phyloP scores from a whole-genome alignment of 2,329 filamentous ascomycete genomes.

The Claviceps sp. region DNA sequence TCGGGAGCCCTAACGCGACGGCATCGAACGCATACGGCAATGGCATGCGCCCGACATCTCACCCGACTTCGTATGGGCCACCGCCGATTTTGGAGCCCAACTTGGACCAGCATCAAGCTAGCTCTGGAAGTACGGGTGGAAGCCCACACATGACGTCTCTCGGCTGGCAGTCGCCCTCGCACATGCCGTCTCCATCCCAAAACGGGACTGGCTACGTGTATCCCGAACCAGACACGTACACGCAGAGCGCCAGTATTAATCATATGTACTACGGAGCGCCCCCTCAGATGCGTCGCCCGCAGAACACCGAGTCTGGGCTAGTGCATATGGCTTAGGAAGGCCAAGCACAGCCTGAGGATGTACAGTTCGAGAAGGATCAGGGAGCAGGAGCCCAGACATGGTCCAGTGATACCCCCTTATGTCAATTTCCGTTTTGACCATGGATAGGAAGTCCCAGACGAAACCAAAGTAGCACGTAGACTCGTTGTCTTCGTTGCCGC shows the following conservation, averaged over 20 bases:
- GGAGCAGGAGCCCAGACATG: not conserved
- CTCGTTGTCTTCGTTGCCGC: not conserved
- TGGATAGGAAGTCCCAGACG: not conserved
- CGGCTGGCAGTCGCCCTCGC: slow-evolving; percentile 78
- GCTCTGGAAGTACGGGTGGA: slow-evolving; percentile 55
- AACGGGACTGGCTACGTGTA: slow-evolving; percentile 59
- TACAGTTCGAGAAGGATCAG: not conserved
- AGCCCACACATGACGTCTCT: slow-evolving; percentile 76
- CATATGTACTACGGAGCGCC: slow-evolving; percentile 63
- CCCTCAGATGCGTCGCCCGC: slow-evolving; percentile 52
- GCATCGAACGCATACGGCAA: slow-evolving; percentile 40
- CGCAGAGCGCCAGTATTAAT: slow-evolving; percentile 42
- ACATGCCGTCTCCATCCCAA: slow-evolving; percentile 59
- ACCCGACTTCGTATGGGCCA: slow-evolving; percentile 71
- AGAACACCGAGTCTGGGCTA: slow-evolving; percentile 55
- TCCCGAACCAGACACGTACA: slow-evolving; percentile 66
- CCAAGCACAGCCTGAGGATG: slow-evolving; percentile 5
- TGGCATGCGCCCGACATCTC: slow-evolving; percentile 62
- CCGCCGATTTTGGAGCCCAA: slow-evolving; percentile 77
- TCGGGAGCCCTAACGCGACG: slow-evolving; percentile 57
- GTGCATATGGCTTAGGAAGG: slow-evolving; percentile 26
- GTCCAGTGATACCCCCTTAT: slow-evolving; percentile 13
- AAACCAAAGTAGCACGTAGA: not conserved
- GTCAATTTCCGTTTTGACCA: not conserved
- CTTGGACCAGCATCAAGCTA: slow-evolving; percentile 60